These are phyloP conservation scores for Eremochloa ophiuroides DNA, from an alignment of 176 grass and related monocot species.

Conservation along the genomic window DNA sequence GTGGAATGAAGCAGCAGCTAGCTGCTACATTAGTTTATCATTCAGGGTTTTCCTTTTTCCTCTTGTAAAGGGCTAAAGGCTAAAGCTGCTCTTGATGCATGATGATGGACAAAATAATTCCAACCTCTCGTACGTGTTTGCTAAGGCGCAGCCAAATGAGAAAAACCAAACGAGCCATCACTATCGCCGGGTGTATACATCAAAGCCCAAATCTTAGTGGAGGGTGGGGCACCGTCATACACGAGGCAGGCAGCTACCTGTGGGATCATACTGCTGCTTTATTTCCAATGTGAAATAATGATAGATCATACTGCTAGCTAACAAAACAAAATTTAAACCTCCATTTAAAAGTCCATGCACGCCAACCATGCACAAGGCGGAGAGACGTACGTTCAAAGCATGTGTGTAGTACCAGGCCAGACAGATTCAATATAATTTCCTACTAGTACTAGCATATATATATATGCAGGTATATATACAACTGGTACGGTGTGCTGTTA, in stretches of 20 bases:
- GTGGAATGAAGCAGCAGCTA: not conserved
- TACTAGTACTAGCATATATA: not conserved
- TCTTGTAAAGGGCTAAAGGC: not conserved
- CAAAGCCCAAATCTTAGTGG: constrained; percentile 42
- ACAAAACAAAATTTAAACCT: not conserved
- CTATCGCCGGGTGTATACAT: constrained; percentile 15
- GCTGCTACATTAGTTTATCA: not conserved
- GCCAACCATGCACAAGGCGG: constrained; percentile 7
- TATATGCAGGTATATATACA: not conserved
- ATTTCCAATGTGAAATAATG: constrained; percentile 25
- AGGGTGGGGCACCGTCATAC: constrained; percentile 14
- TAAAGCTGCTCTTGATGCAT: not conserved
- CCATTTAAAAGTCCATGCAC: constrained; percentile 21
- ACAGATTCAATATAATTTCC: not conserved
- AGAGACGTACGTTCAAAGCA: constrained; percentile 33
- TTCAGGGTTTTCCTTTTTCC: not conserved
- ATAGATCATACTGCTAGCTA: not conserved
- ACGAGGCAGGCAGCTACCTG: not conserved
- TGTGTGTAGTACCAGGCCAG: not conserved
- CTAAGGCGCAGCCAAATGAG: constrained; percentile 35
- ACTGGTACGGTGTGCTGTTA: no score
- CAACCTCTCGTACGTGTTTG: constrained; percentile 27
- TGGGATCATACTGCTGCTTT: not conserved
- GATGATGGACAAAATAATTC: constrained; percentile 20
- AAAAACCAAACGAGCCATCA: constrained; percentile 22